Base-by-base conservation (phyloP, 495 filamentous ascomycete species). In the Monascus purpureus region DNA sequence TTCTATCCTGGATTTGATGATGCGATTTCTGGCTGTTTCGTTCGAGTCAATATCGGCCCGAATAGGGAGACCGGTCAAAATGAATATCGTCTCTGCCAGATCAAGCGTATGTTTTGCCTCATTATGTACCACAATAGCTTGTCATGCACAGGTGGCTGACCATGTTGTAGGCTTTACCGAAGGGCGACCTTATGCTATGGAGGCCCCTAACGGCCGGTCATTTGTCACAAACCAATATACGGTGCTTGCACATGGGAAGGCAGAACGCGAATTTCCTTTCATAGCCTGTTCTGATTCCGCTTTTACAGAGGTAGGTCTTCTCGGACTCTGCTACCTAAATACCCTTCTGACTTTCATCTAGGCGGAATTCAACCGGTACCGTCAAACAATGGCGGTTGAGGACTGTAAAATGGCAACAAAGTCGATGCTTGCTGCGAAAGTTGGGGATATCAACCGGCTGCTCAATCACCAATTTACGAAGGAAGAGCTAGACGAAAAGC, bases 1-100 rank as follows among this genome's bases (percentile, higher is more conserved):
- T 94, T 90, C 61, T 82, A 82, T 38, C 90, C 90, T 13, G 77
- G 77, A 8, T 93, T 99, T 35, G 77, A 86, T 12, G 67, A 83
- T 19, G 69, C 77, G 17, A 77, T 95, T 36, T 71, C 67, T 23
- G 71, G 73, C 29, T 90, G 83, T 55, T 94, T 78, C 52, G 74
- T 71, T 16, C 80, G 90, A 31, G 70, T 93, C 49, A 82, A 73
- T 37, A 68, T 92, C 40, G 84, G 84, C 14, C 61, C 73, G 11
- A 74, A 87, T 42, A 59, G 65, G 14, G 63, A 74, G 8, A 83
- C 67, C 5, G 72, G 76, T 11, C 53, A 69, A 36, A 80, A 75
- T 35, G 68, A 78, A 31, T 97, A 97, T 56, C 74, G 85, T 32
- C 74, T 97, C 63, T 77, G 76, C 22, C 54, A 82, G 42, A 84